phyloP scores from a whole-genome alignment of 768 basidiomycete genomes.

The Kwoniella botswanensis region DNA sequence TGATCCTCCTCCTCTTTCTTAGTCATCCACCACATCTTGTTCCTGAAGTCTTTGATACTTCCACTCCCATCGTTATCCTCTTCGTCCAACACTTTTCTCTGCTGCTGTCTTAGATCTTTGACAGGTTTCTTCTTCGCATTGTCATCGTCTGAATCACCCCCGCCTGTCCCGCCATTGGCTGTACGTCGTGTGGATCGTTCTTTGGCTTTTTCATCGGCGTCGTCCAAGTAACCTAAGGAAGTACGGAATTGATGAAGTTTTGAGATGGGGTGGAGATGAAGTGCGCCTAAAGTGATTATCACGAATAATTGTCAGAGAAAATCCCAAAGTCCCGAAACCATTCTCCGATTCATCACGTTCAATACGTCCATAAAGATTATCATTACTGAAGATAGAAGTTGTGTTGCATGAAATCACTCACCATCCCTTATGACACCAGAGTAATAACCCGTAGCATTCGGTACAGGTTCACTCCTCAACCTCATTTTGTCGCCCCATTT shows the following conservation, averaged over 20 bases:
- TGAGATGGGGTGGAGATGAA: slow-evolving; percentile 57
- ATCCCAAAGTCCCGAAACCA: too few species aligned
- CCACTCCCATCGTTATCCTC: slow-evolving; percentile 50
- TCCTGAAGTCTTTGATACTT: slow-evolving; percentile 49
- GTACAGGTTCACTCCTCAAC: slow-evolving; percentile 56
- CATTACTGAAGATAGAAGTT: background rate
- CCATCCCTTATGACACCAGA: slow-evolving; percentile 56
- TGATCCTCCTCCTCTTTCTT: slow-evolving; percentile 43
- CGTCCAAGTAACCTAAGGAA: slow-evolving; percentile 56
- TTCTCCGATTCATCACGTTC: too few species aligned
- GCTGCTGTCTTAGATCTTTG: slow-evolving; percentile 10
- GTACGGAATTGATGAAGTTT: slow-evolving; percentile 56
- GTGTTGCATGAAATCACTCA: slow-evolving; percentile 26
- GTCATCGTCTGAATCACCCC: slow-evolving; percentile 38
- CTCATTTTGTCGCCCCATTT: slow-evolving; percentile 55
- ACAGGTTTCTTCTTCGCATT: slow-evolving; percentile 33
- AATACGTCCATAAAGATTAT: background rate
- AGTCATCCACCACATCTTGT: slow-evolving; percentile 46
- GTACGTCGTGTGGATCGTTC: slow-evolving; percentile 22
- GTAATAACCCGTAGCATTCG: slow-evolving; percentile 56
- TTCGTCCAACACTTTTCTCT: slow-evolving; percentile 30
- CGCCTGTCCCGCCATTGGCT: slow-evolving; percentile 18
- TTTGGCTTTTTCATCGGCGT: slow-evolving; percentile 40
- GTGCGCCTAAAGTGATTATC: slow-evolving; percentile 43
- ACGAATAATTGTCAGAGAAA: too few species aligned